A percentile compares a stretch with the other conserved stretches of the same genome.
Conservation (phyloP, 345 rosid genomes). For the Psidium friedrichsthalianum region DNA sequence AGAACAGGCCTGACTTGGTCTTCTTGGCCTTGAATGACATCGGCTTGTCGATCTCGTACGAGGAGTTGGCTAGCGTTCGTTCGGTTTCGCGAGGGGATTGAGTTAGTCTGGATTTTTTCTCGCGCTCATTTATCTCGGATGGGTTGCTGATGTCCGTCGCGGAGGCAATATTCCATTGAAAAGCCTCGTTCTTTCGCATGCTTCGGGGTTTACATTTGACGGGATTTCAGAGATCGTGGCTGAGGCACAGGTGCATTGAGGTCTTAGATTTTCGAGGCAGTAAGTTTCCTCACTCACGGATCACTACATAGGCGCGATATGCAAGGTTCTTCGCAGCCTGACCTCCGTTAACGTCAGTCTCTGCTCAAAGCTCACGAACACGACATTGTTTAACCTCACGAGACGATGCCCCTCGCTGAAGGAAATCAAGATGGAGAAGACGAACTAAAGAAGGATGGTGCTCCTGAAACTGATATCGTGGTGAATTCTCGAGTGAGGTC, state of each 20-base stretch:
- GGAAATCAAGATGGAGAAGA: conserved; percentile 45
- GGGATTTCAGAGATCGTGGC: conserved; percentile 32
- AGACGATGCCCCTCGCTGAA: conserved; percentile 34
- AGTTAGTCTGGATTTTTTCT: conserved; percentile 43
- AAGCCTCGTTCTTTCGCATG: conserved; percentile 38
- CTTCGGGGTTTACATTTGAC: conserved; percentile 28
- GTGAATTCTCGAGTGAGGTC: conserved; percentile 30
- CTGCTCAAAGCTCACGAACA: conserved; percentile 46
- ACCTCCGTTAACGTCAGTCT: conserved; percentile 34
- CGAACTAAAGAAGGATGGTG: conserved; percentile 48
- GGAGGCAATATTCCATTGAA: conserved; percentile 44
- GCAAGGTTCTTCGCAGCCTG: conserved; percentile 18
- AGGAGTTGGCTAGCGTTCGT: conserved; percentile 20
- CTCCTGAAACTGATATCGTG: neutral
- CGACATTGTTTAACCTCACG: conserved; percentile 29
- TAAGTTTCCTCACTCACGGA: conserved; percentile 54
- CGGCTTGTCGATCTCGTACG: conserved; percentile 25
- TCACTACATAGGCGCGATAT: conserved; percentile 19
- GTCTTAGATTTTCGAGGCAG: conserved; percentile 55
- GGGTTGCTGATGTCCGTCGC: conserved; percentile 37
- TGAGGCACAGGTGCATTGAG: conserved; percentile 23
- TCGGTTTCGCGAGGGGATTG: conserved; percentile 27
- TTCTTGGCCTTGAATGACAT: conserved; percentile 26
- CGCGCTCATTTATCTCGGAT: conserved; percentile 43
- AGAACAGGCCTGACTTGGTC: conserved; percentile 18